Evolutionary conservation across 768 basidiomycete genomes (phyloP).

Genomic region (Agaricus subrufescens): DNA sequence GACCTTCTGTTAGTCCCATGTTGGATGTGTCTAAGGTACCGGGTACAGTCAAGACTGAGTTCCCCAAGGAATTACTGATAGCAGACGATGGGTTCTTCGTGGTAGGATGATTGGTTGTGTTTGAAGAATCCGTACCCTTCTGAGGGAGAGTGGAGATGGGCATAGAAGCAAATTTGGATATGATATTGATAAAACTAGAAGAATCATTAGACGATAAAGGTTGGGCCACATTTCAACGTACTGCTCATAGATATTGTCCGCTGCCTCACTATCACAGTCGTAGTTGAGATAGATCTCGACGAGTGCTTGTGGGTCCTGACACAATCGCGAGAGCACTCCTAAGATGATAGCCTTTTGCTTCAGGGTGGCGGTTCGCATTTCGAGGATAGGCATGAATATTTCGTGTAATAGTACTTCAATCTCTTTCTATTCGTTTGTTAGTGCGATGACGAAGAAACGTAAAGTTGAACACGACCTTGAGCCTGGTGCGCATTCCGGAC

Average conservation of each 20-base stretch:
- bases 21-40: conserved; percentile 64
- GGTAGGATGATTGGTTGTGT: conserved; percentile 55
- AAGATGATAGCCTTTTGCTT: conserved; percentile 94
- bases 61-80: conserved; percentile 45
- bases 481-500: conserved; percentile 89
- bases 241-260: conserved; percentile 97
- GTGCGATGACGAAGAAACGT: conserved; percentile 9
- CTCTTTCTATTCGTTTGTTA: conserved; percentile 70
- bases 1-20: conserved; percentile 73
- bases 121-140: conserved; percentile 52
- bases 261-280: conserved; percentile 93
- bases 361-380: conserved; percentile 94
- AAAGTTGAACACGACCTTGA: conserved; percentile 63
- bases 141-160: conserved; percentile 43
- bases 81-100: conserved; percentile 32
- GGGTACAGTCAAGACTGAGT: conserved; percentile 58
- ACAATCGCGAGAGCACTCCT: conserved; percentile 80
- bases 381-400: conserved; percentile 96
- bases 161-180: conserved; percentile 83
- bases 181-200: conserved; percentile 84
- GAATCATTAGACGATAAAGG: neutral
- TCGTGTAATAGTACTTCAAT: conserved; percentile 98
- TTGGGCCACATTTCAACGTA: conserved; percentile 31
- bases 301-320: conserved; percentile 94
- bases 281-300: conserved; percentile 99